Conservation (phyloP, 805 yeast genomes). For the Priceomyces castillae region DNA sequence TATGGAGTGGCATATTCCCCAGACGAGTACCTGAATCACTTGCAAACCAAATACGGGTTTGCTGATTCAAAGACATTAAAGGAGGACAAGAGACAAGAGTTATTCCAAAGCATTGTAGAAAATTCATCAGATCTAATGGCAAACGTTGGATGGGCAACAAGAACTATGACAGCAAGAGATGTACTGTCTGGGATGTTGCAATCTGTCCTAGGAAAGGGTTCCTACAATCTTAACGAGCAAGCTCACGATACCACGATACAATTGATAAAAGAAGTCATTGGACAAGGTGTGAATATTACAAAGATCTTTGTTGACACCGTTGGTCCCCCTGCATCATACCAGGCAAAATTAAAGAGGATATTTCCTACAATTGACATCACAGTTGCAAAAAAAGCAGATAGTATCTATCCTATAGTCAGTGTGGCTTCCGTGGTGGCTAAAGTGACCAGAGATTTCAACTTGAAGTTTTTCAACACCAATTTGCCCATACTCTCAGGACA, state of each 20-base stretch:
- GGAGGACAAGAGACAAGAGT: constrained; percentile 60
- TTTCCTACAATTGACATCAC: constrained; percentile 74
- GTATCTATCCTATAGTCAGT: constrained; percentile 86
- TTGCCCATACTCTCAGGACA: constrained; percentile 37
- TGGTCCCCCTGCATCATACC: constrained; percentile 89
- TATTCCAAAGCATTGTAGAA: constrained; percentile 59
- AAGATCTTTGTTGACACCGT: constrained; percentile 93
- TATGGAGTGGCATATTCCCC: constrained; percentile 84
- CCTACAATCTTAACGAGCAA: constrained; percentile 84
- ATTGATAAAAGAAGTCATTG: constrained; percentile 63
- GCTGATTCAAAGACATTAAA: constrained; percentile 90
- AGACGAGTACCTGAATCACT: constrained; percentile 45
- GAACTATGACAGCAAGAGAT: constrained; percentile 81
- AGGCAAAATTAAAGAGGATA: constrained; percentile 60
- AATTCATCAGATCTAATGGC: constrained; percentile 41
- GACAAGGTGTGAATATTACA: constrained; percentile 57
- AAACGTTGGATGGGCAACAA: constrained; percentile 84
- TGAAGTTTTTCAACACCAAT: constrained; percentile 34
- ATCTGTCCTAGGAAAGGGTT: constrained; percentile 45
- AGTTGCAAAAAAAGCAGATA: constrained; percentile 94
- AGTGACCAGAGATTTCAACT: constrained; percentile 80
- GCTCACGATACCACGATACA: constrained; percentile 93
- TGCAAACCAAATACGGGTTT: constrained; percentile 65
- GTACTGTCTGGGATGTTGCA: constrained; percentile 85
- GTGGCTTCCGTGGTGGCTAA: constrained; percentile 96